phyloP scores from a whole-genome alignment of 352 stramenopile genomes.

The Pythium myriotylum region DNA sequence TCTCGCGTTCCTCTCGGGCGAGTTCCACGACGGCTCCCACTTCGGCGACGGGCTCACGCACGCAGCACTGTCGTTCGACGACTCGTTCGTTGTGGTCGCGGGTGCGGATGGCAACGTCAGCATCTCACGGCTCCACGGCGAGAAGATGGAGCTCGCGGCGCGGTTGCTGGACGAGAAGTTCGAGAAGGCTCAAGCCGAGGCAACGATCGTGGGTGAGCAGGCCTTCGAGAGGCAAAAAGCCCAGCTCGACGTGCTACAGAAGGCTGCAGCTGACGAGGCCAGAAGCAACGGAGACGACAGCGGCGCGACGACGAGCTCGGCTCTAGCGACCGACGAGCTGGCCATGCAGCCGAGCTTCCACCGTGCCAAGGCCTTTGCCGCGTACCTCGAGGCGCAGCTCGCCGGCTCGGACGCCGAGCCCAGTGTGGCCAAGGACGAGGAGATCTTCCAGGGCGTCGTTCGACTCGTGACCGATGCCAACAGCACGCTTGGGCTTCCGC shows the following conservation, averaged over 20 bases:
- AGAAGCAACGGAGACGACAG: slow-evolving; percentile 49
- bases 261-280: slow-evolving; percentile 43
- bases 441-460: slow-evolving; percentile 56
- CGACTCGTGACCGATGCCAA: slow-evolving; percentile 43
- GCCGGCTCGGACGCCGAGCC: slow-evolving; percentile 10
- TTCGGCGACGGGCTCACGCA: slow-evolving; percentile 12
- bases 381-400: slow-evolving; percentile 63
- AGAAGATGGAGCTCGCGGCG: slow-evolving; percentile 53
- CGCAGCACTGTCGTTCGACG: slow-evolving; percentile 80
- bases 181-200: slow-evolving; percentile 45
- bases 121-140: slow-evolving; percentile 59
- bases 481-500: slow-evolving; percentile 37
- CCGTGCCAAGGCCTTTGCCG: slow-evolving; percentile 68
- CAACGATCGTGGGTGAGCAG: slow-evolving; percentile 52
- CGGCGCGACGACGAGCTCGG: slow-evolving; percentile 18
- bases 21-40: slow-evolving; percentile 68
- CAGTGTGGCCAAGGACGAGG: slow-evolving; percentile 43
- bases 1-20: slow-evolving; percentile 67
- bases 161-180: slow-evolving; percentile 38
- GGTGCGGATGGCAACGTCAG: slow-evolving; percentile 81
- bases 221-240: slow-evolving; percentile 58
- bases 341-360: slow-evolving; percentile 67
- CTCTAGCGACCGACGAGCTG: slow-evolving; percentile 41
- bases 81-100: slow-evolving; percentile 72
- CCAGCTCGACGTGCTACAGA: slow-evolving; percentile 48